Conservation (phyloP, 2,329 filamentous ascomycete genomes). For the Arthrobotrys iridis region DNA sequence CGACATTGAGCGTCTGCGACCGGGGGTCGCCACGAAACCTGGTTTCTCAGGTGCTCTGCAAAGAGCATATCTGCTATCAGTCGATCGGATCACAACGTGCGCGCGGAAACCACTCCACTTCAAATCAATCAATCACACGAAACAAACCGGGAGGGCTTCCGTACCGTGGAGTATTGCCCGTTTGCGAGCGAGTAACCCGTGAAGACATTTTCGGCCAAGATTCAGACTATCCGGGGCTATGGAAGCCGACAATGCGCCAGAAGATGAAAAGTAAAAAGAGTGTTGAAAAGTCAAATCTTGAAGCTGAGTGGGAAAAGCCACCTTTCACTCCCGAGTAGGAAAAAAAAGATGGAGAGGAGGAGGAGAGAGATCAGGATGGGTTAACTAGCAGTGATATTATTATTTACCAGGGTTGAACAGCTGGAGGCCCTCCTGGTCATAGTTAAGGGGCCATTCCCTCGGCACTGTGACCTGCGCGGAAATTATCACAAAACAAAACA, state of each 20-base stretch:
- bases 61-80: constrained; percentile 4
- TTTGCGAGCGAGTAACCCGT: constrained; percentile 65
- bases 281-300: constrained; percentile 21
- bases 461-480: constrained; percentile 4
- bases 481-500: constrained; percentile 27
- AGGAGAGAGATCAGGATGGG: constrained; percentile 2
- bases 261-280: constrained; percentile 6
- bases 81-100: neutral
- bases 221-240: constrained; percentile 35
- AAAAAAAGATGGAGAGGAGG: constrained; percentile 12
- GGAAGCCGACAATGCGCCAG: constrained; percentile 45
- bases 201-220: constrained; percentile 41
- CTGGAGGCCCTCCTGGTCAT: no score
- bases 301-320: constrained; percentile 16
- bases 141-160: constrained; percentile 56
- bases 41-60: constrained; percentile 66
- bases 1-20: constrained; percentile 63
- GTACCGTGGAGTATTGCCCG: constrained; percentile 67
- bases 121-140: constrained; percentile 15
- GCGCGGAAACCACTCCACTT: no score
- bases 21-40: constrained; percentile 67
- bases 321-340: constrained; percentile 6
- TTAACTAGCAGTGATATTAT: constrained; percentile 4
- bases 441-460: constrained; percentile 30
- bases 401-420: constrained; percentile 17